Evolutionary conservation across 2,329 filamentous ascomycete species (phyloP), one percentile per base, ranked within the genome.

Genomic region (Allantophomopsis cytisporea): DNA sequence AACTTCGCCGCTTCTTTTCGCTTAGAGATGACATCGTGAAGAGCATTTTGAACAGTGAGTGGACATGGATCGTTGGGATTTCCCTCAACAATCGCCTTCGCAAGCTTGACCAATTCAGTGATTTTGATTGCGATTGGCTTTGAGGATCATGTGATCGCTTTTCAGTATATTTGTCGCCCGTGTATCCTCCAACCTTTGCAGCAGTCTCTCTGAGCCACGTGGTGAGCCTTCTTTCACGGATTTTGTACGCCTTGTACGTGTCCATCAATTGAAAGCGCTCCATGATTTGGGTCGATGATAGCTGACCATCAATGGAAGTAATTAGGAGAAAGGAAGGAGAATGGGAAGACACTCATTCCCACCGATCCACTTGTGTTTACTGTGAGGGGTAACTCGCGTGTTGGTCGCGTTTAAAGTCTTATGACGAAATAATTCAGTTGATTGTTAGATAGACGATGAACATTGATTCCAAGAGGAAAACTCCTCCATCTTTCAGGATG

Each of bases 171-270:
- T 36, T 18, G 15, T 14, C 35, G 15, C 16, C 16, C 31, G 21
- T n/a, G 23, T 30, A 32, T 37, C 30, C 43, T 37, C 30, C 43
- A 6, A 41, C 32, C 30, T 46, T 42, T 21, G 31, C 38, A 21
- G 33, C 36, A 7, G 40, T 41, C 15, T 42, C 34, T 17, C 40
- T 42, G 5, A 46, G 40, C 42, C 44, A 46, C 11, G 11, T 34
- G 3, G 38, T 42, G 17, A 46, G 39, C 31, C 35, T 46, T 16
- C 37, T 15, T 18, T 46, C 39, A 4, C 44, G 42, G n/a, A 33
- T 7, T 17, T 46, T 46, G 38, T 46, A 46, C 12, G 42, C 40
- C 28, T 40, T 42, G 30, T 46, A 46, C 10, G 44, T 46, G 33
- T 42, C 42, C 35, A 36, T 14, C 6, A 36, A 16, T 13, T 18